Evolutionary conservation across 1,139 yeast genomes (phyloP).

Genomic region (Sugiyamaella neomexicana): DNA sequence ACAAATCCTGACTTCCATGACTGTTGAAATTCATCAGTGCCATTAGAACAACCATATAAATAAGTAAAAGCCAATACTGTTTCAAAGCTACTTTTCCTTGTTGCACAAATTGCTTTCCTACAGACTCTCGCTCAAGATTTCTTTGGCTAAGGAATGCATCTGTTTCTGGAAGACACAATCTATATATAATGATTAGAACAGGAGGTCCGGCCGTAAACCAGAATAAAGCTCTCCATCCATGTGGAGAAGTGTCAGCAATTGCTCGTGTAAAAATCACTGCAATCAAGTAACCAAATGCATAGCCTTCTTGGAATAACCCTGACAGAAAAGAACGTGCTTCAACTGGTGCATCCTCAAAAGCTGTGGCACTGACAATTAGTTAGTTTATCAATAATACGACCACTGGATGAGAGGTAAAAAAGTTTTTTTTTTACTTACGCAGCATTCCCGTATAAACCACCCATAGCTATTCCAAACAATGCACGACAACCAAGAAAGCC

Average conservation of each 20-base stretch:
- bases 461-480: slow-evolving; percentile 66
- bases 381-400: too few species aligned
- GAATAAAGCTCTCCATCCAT: slow-evolving; percentile 73
- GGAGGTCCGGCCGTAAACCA: slow-evolving; percentile 81
- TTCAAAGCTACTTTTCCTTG: slow-evolving; percentile 36
- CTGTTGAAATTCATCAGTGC: slow-evolving; percentile 68
- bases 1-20: slow-evolving; percentile 73
- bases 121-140: slow-evolving; percentile 29
- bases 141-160: slow-evolving; percentile 49
- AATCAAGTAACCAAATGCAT: slow-evolving; percentile 65
- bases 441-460: slow-evolving; percentile 69
- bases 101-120: slow-evolving; percentile 31
- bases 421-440: slow-evolving; percentile 40
- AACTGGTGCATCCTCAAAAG: slow-evolving; percentile 66
- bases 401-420: background rate
- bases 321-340: slow-evolving; percentile 60
- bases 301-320: slow-evolving; percentile 71
- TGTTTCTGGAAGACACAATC: slow-evolving; percentile 60
- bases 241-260: slow-evolving; percentile 49
- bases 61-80: slow-evolving; percentile 44
- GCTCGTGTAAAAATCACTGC: slow-evolving; percentile 68
- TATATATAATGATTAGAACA: slow-evolving; percentile 55
- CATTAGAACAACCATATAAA: slow-evolving; percentile 57
- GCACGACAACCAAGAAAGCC: slow-evolving; percentile 74
- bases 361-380: slow-evolving; percentile 46